Evolutionary conservation across 139 green algal species (phyloP).

Genomic region (Ettlia oleoabundans): DNA sequence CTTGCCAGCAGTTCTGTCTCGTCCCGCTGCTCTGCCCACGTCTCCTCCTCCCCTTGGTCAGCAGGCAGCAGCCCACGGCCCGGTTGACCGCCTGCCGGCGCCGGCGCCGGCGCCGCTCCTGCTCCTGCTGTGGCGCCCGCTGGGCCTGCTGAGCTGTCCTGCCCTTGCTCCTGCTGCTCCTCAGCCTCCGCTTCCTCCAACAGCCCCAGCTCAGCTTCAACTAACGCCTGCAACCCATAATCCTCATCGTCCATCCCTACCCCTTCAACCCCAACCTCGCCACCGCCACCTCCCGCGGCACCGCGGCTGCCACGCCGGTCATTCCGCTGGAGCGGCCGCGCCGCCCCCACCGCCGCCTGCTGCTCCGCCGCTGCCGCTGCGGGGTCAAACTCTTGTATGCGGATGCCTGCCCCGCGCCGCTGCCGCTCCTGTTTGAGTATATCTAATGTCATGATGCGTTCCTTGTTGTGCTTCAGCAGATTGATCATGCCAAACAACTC

Average conservation of each 20-base stretch:
- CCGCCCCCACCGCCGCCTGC: too few relatives aligned
- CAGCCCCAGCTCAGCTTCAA: not conserved
- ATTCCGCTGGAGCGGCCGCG: too few relatives aligned
- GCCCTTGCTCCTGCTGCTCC: not conserved
- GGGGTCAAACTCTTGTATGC: not conserved
- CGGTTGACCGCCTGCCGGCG: not conserved
- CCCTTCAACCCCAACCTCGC: not conserved
- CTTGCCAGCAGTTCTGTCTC: conserved; percentile 1
- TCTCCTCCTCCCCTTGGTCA: not conserved
- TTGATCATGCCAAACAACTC: conserved; percentile 33
- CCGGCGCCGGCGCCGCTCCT: not conserved
- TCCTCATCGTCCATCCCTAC: not conserved
- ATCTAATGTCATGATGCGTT: not conserved
- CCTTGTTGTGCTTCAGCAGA: not conserved
- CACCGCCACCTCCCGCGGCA: not conserved
- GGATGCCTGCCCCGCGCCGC: not conserved
- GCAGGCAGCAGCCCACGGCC: not conserved
- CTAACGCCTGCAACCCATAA: not conserved
- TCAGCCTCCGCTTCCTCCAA: not conserved
- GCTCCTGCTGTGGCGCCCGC: not conserved
- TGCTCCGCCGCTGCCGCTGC: not conserved
- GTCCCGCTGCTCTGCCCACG: not conserved
- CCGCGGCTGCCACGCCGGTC: too few relatives aligned
- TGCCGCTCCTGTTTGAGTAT: not conserved
- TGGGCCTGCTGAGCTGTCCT: not conserved